Percentiles rank a stretch among this genome's conserved stretches.
These are phyloP conservation scores for Cytospora leucostoma DNA, from an alignment of 2,329 filamentous ascomycete genomes.

Conservation along the genomic window DNA sequence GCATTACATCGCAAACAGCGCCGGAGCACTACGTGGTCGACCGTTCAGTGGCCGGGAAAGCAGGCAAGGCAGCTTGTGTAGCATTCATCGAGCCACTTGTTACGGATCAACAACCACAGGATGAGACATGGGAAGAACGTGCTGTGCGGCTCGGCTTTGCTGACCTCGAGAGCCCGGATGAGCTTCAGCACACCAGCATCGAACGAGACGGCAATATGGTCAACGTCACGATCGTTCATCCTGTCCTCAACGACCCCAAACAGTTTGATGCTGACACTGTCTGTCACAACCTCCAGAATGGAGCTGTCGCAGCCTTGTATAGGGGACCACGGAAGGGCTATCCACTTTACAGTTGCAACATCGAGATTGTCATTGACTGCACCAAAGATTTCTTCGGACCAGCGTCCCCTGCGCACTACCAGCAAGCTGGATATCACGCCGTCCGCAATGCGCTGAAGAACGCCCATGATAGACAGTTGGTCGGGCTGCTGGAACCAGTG, in stretches of 20 bases:
- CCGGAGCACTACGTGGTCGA: conserved; percentile 69
- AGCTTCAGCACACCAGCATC: conserved; percentile 45
- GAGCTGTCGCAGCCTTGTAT: conserved; percentile 79
- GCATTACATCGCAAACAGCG: conserved; percentile 59
- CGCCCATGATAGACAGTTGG: conserved; percentile 53
- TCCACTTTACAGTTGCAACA: conserved; percentile 74
- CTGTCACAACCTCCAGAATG: conserved; percentile 70
- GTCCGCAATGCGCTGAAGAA: conserved; percentile 69
- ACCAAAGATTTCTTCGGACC: conserved; percentile 64
- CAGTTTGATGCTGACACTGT: conserved; percentile 53
- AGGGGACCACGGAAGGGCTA: conserved; percentile 80
- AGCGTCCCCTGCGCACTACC: conserved; percentile 67
- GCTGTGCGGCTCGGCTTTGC: conserved; percentile 22
- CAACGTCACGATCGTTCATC: conserved; percentile 57
- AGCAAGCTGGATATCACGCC: conserved; percentile 62
- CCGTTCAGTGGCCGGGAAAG: conserved; percentile 75
- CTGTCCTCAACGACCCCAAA: conserved; percentile 47
- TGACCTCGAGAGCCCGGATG: conserved; percentile 32
- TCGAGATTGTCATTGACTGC: conserved; percentile 70
- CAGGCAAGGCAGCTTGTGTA: conserved; percentile 75
- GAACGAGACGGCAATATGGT: conserved; percentile 71
- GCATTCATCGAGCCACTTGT: conserved; percentile 65
- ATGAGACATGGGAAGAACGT: conserved; percentile 18
- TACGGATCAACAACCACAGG: conserved; percentile 32
- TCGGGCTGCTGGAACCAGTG: conserved; percentile 85